A percentile compares a stretch with the other conserved stretches of the same genome.
Conservation (phyloP, 352 stramenopile genomes). For the Pseudoperonospora humuli region DNA sequence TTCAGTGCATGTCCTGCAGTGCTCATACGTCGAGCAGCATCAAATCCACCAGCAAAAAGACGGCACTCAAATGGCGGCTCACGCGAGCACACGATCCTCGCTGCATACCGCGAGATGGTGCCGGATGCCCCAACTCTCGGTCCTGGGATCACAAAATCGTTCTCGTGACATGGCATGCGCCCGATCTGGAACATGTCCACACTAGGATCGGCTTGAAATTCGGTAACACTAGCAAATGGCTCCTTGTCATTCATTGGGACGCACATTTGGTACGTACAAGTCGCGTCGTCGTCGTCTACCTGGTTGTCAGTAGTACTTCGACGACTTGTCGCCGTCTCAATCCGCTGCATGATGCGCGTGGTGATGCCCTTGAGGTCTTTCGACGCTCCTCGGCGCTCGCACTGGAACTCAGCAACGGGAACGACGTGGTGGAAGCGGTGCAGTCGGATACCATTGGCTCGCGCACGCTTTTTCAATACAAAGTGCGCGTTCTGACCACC, state of each 20-base stretch:
- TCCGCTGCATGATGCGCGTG: conserved; percentile 46
- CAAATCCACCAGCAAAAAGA: conserved; percentile 65
- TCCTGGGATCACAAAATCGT: conserved; percentile 73
- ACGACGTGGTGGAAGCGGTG: conserved; percentile 53
- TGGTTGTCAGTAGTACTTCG: conserved; percentile 7
- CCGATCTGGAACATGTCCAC: conserved; percentile 80
- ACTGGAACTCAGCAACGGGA: conserved; percentile 2
- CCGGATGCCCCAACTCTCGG: conserved; percentile 63
- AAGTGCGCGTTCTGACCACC: conserved; percentile 70
- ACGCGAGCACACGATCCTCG: conserved; percentile 52
- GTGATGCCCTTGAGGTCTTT: conserved; percentile 43
- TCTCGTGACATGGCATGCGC: conserved; percentile 62
- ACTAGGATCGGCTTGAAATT: conserved; percentile 40
- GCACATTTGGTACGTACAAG: conserved; percentile 45
- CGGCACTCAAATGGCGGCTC: conserved; percentile 57
- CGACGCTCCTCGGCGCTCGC: conserved; percentile 3
- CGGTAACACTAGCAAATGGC: conserved; percentile 43
- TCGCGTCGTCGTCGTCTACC: neutral
- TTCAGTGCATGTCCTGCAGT: conserved; percentile 64
- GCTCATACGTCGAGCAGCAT: conserved; percentile 39
- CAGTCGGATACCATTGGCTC: conserved; percentile 46
- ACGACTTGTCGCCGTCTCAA: conserved; percentile 22
- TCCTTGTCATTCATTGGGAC: conserved; percentile 66
- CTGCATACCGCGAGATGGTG: conserved; percentile 68
- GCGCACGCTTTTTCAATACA: conserved; percentile 34